phyloP scores from a whole-genome alignment of 495 filamentous ascomycete species.

The Penicillium fimorum region DNA sequence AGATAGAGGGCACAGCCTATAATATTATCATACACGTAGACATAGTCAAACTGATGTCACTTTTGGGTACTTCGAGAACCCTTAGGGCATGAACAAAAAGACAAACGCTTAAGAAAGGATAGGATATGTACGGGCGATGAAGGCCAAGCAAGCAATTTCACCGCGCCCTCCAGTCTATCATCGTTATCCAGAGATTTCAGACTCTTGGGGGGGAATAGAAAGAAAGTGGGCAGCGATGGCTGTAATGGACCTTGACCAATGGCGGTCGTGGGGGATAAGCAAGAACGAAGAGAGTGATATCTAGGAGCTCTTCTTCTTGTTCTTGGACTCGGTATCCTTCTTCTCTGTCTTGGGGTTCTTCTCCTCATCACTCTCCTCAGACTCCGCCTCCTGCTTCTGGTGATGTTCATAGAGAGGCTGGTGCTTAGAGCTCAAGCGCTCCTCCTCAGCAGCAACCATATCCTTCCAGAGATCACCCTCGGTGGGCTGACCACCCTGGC shows the following conservation, averaged over 20 bases:
- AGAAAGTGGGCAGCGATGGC: not conserved
- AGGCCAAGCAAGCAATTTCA: not conserved
- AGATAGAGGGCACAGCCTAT: not conserved
- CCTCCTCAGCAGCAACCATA: constrained; percentile 79
- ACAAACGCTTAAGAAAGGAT: constrained; percentile 20
- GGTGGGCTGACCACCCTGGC: constrained; percentile 55
- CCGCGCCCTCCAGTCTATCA: constrained; percentile 6
- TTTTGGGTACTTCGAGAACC: constrained; percentile 11
- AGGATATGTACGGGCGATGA: constrained; percentile 17
- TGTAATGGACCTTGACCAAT: not conserved
- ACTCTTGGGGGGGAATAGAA: not conserved
- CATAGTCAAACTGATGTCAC: constrained; percentile 1
- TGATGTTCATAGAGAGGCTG: constrained; percentile 40
- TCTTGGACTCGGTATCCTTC: constrained; percentile 15
- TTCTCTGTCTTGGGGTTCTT: constrained; percentile 16
- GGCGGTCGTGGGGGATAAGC: not conserved
- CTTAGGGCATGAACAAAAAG: constrained; percentile 8
- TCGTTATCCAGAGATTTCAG: not conserved
- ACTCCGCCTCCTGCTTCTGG: constrained; percentile 17
- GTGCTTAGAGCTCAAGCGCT: constrained; percentile 58
- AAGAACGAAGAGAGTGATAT: not conserved
- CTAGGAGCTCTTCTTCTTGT: constrained; percentile 15
- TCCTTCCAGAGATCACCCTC: constrained; percentile 88
- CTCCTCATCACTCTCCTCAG: constrained; percentile 12
- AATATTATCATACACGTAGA: constrained; percentile 11